Base-by-base conservation (phyloP, 805 yeast species). In the Schwanniomyces occidentalis region DNA sequence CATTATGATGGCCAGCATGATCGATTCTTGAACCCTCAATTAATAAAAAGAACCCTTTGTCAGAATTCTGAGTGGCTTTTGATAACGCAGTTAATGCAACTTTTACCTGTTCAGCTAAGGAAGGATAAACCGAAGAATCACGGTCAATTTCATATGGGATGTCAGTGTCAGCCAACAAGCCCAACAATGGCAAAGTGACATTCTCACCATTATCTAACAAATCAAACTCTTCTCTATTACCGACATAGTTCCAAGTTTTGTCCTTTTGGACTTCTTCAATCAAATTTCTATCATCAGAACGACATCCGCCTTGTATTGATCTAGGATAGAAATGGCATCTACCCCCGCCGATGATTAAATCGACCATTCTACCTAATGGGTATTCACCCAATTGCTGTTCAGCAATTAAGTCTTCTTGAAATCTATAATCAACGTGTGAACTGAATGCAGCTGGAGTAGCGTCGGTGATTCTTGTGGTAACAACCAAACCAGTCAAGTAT, bases 381-480 rank as follows among this genome's bases (percentile, higher is more conserved):
- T 86, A 83, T 25, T 76, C 72, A 22, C 96, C 96, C 40, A 90
- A 58, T 54, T 87, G 93, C 42, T 90, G 96, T 51, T 78, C 77
- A 4, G 96, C 96, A 54, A 90, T 88, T 59, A 80, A 69, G 53
- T 85, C 90, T 58, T 89, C 95, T 64, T 84, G 86, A 47, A 65
- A 72, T 53, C 98, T 74, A 53, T 67, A 74, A 44, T 80, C 81
- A 9, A 73, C 93, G 56, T 90, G 98, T 2, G 95, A 50, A 25
- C 87, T 78, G 56, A 88, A 90, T 0, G 90, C 80, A 8, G 95
- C 96, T 0, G 97, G 97, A 0, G 97, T 90, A 10, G 97, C 97
- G 56, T 90, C 97, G 6, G 96, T 87, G 45, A 90, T 76, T 44
- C 95, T 75, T 0, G 97, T 89, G 17, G 96, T 90, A 18, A 89